These are phyloP conservation scores for Suhomyces faveliae DNA, from an alignment of 805 yeast genomes.

Conservation along the genomic window DNA sequence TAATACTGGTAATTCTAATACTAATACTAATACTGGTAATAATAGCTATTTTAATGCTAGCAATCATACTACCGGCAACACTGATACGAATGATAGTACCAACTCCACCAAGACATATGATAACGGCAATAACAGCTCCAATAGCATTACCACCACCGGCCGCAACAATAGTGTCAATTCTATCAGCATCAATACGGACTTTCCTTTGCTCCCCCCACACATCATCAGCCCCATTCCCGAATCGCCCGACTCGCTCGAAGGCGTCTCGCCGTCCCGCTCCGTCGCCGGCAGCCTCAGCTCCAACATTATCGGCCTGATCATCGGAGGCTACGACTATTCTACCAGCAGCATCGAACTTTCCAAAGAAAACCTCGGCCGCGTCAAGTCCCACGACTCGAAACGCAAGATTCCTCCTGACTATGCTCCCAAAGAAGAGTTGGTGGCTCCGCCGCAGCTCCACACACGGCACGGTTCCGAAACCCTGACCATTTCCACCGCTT, in stretches of 20 bases:
- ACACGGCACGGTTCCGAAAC: slow-evolving; percentile 36
- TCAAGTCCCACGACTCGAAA: slow-evolving; percentile 1
- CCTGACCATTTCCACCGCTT: slow-evolving; percentile 30
- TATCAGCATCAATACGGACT: not conserved
- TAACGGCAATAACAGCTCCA: too few relatives aligned
- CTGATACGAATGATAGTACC: not conserved
- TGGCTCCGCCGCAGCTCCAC: slow-evolving; percentile 15
- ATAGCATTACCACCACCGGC: too few relatives aligned
- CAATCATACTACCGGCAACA: not conserved
- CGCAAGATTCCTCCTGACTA: not conserved
- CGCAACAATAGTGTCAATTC: not conserved
- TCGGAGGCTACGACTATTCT: slow-evolving; percentile 30
- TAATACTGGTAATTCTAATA: too few relatives aligned
- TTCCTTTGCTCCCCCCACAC: slow-evolving; percentile 4
- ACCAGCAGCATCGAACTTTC: slow-evolving; percentile 19
- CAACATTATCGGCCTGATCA: slow-evolving; percentile 27
- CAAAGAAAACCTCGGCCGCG: slow-evolving; percentile 2
- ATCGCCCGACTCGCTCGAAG: slow-evolving; percentile 9
- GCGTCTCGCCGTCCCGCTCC: slow-evolving; percentile 19
- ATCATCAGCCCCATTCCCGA: slow-evolving; percentile 18
- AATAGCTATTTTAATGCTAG: not conserved
- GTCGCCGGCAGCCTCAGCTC: slow-evolving; percentile 19
- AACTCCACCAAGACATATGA: too few relatives aligned
- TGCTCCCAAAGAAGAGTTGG: not conserved
- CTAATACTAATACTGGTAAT: too few relatives aligned